phyloP scores from a whole-genome alignment of 2,329 filamentous ascomycete species.

The Monilinia fructicola region DNA sequence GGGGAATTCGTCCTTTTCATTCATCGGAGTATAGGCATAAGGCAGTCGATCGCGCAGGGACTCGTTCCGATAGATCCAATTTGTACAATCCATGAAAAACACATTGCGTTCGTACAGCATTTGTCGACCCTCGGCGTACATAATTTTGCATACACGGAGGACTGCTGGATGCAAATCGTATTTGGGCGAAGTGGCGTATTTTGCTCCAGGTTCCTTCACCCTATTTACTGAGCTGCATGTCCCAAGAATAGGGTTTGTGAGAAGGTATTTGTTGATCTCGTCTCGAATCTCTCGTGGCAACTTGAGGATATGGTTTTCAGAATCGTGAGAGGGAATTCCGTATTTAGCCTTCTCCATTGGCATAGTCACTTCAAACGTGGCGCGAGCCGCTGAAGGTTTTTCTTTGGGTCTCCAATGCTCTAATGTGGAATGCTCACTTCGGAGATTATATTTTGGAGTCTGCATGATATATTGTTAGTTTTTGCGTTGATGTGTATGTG shows the following conservation, averaged over 20 bases:
- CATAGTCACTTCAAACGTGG: rapidly evolving
- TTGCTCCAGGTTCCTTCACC: neutral
- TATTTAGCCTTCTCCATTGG: neutral
- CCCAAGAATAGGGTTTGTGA: neutral
- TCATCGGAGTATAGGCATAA: neutral
- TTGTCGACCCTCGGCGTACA: neutral
- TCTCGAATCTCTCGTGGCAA: neutral
- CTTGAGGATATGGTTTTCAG: neutral
- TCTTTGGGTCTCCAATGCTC: neutral
- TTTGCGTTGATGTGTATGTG: neutral
- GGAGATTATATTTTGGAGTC: neutral
- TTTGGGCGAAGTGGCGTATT: neutral
- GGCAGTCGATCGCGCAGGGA: no score
- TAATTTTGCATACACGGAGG: neutral
- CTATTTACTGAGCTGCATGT: neutral
- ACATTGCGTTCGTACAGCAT: neutral
- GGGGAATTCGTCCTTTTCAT: neutral
- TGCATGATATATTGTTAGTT: neutral
- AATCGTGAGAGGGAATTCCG: neutral
- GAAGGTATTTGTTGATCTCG: neutral
- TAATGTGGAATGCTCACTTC: neutral
- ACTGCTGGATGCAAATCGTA: neutral
- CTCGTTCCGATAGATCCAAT: slow-evolving; percentile 5
- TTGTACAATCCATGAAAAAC: slow-evolving; percentile 6
- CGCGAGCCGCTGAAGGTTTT: rapidly evolving